Evolutionary conservation across 192 early-diverging fungal species (phyloP), one percentile per base, ranked within the genome.

Genomic region (Jimgerdemannia flammicorona): DNA sequence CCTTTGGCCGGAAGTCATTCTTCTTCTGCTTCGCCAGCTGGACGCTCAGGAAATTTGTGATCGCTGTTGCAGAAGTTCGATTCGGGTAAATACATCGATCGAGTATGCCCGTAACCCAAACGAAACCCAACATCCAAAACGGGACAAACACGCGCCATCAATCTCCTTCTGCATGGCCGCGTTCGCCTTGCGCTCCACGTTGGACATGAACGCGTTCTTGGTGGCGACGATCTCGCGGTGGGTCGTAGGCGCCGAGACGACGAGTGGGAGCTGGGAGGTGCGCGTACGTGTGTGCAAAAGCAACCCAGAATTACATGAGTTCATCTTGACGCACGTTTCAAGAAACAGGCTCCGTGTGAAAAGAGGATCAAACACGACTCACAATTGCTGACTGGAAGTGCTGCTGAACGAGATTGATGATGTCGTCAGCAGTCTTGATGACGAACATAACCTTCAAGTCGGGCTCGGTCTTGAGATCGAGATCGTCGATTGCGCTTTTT

Each of bases 141-240:
- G 4, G 44, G 64, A 9, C n/a, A 41, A 69, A 40, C 40, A 71
- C 73, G 54, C 84, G 90, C 91, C 87, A 72, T 92, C 90, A 43
- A 94, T 87, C 70, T 90, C 86, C 77, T 87, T 91, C 69, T 91
- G 91, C 4, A 94, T 81, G 29, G 96, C 85, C 3, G 84, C 77
- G 78, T 98, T 98, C 10, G 96, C 84, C 76, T 91, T 91, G 44
- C 83, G 76, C 81, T 99, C 97, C 3, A 98, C 80, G 3, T 84
- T 84, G 66, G 90, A 83, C 88, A 98, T 95, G 72, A 97, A 90
- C 71, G 89, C 91, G 83, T 98, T 99, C 80, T 98, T 98, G 39
- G 87, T 85, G 7, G 89, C 82, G 4, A 97, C 93, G 20, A 92
- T 90, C 44, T 98, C 95, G 42, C 96, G 89, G 76, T 98, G 95